Base-by-base conservation (phyloP, 2,329 filamentous ascomycete genomes). In the Colletotrichum phormii region DNA sequence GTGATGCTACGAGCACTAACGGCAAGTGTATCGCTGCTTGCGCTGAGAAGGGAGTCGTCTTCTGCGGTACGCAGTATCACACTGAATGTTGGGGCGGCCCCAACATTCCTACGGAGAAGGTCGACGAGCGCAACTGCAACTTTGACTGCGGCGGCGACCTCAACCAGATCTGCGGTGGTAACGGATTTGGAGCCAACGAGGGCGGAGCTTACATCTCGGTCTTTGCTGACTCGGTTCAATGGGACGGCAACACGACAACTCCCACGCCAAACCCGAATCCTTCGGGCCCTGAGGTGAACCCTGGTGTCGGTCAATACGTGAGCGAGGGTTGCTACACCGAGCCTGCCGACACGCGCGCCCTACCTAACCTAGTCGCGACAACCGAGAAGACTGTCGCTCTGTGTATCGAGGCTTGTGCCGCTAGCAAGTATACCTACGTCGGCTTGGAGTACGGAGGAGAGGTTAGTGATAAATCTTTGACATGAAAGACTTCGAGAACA, bases 61-160 rank as follows among this genome's bases (percentile, higher is more conserved):
- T 87, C 74, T 88, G 87, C 6, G 87, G 83, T 2, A 87, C 85
- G 0, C 82, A 89, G 64, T 89, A 89, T 72, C 80, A 84, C 22
- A 76, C 80, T 13, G 88, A 90, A 75, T 90, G 88, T 76, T 90
- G 88, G 89, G 87, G 81, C 22, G 89, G 89, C 1, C 84, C 84
- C 31, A 82, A 76, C 0, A 82, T 88, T 29, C 88, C 88, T 0
- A 80, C 76, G 0, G 77, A 82, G 13, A 80, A 85, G 74, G 86
- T 87, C 0, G 80, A 80, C 22, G 84, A 87, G 4, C 76, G 63
- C 5, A 82, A 88, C 73, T 90, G 89, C 80, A 87, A 87, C 79
- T 89, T 83, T 69, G 77, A 83, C 49, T 91, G 89, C 73, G 75
- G 80, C 0, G 89, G 88, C 1, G 83, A 86, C 55, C 70, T 85